Base-by-base conservation (phyloP, 192 early-diverging fungal species). In the Podila epigama region DNA sequence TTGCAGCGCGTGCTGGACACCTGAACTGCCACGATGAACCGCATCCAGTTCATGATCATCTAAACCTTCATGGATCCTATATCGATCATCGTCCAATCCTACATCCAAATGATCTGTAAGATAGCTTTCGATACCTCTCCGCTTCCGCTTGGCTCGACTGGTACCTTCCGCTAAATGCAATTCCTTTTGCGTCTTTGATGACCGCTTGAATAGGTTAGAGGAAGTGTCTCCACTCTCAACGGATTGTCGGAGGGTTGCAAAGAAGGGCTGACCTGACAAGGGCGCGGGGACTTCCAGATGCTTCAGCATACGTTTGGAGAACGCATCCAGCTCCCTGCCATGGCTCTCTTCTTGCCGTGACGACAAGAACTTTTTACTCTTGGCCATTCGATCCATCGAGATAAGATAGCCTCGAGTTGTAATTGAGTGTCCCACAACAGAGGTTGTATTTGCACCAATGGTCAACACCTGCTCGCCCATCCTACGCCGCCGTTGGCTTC, bases 371-470 rank as follows among this genome's bases (percentile, higher is more conserved):
- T 64, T 37, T n/a, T 62, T 48, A 7, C 36, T 22, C 5, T 53
- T 60, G 20, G 70, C 16, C 31, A 73, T 60, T 22, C 39, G 16
- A 9, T 73, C 63, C 1, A 55, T 44, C 4, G 39, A 36, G 3
- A 39, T 31, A 29, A 66, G 40, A 42, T 60, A 73, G 20, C 58
- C 41, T 31, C 42, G n/a, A 10, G 70, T 73, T 31, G 61, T 54
- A 25, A 39, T 53, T 15, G 70, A 73, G 44, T 73, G 70, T 6
- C 63, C 70, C 22, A 73, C 33, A 6, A 50, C 10, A 5, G 29
- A 59, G 0, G 63, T 66, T 11, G 36, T 53, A 25, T 73, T 58
- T 0, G 58, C 33, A 3, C 15, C 35, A 16, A 64, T 58, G 4
- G 25, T 53, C 1, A 56, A 33, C 32, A 0, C 51, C 37, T 60